phyloP scores from a whole-genome alignment of 2,329 filamentous ascomycete species.

The Huntiella bhutanensis region DNA sequence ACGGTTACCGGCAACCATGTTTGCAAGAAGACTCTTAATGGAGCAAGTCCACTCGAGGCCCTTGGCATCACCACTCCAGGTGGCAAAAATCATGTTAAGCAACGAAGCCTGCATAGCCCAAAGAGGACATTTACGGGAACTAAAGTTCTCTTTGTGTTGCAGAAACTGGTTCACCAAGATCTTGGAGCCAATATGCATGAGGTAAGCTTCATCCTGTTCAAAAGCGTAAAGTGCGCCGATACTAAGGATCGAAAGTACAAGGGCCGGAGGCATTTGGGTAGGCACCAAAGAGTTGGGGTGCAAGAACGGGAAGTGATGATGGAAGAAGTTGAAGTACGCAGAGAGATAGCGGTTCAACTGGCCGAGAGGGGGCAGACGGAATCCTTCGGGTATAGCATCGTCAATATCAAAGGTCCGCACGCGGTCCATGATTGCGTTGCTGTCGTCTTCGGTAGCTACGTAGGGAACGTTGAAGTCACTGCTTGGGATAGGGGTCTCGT shows the following conservation, averaged over 20 bases:
- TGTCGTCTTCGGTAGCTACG: conserved; percentile 66
- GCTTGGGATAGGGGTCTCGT: background rate
- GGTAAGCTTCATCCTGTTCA: conserved; percentile 90
- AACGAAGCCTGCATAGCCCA: conserved; percentile 98
- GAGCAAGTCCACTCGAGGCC: conserved; percentile 97
- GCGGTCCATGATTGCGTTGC: conserved; percentile 67
- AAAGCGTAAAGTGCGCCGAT: conserved; percentile 95
- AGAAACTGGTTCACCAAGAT: conserved; percentile 92
- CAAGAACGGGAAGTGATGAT: conserved; percentile 89
- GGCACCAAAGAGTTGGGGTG: conserved; percentile 83
- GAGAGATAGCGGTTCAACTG: conserved; percentile 82
- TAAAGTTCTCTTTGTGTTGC: conserved; percentile 97
- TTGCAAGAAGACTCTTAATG: conserved; percentile 92
- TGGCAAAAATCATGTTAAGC: conserved; percentile 96
- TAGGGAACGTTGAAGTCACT: conserved; percentile 50
- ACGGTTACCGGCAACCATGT: conserved; percentile 94
- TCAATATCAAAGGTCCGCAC: conserved; percentile 67
- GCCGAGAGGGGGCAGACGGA: conserved; percentile 63
- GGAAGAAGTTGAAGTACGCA: conserved; percentile 93
- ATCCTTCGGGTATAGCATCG: conserved; percentile 67
- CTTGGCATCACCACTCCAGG: conserved; percentile 96
- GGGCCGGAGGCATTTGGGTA: conserved; percentile 57
- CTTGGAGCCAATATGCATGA: conserved; percentile 94
- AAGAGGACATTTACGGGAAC: conserved; percentile 86
- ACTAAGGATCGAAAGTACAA: conserved; percentile 77